Conservation (phyloP, 805 yeast genomes). For the Kazachstania kunashirensis region DNA sequence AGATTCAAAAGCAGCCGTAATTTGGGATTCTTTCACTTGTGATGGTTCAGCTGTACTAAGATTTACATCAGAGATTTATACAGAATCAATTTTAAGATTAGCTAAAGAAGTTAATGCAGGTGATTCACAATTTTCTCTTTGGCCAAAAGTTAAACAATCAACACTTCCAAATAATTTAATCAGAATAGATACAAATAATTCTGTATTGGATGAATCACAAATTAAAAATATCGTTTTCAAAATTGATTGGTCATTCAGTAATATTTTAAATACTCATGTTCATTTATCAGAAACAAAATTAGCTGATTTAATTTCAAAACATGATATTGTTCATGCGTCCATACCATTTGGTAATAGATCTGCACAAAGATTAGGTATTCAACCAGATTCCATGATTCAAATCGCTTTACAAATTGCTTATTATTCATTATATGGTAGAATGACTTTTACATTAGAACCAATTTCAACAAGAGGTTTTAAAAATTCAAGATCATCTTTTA, state of each 20-base stretch:
- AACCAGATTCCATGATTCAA: constrained; percentile 86
- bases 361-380: constrained; percentile 68
- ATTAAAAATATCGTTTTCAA: constrained; percentile 15
- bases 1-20: constrained; percentile 82
- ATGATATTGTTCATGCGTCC: constrained; percentile 69
- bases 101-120: constrained; percentile 70
- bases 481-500: constrained; percentile 60
- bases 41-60: constrained; percentile 88
- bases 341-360: constrained; percentile 70
- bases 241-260: constrained; percentile 32
- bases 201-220: constrained; percentile 1
- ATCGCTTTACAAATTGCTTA: constrained; percentile 85
- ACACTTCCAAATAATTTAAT: constrained; percentile 7
- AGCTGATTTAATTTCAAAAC: constrained; percentile 69
- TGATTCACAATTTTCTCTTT: constrained; percentile 31
- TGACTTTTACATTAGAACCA: constrained; percentile 83
- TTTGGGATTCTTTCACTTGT: constrained; percentile 84
- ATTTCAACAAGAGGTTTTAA: constrained; percentile 65
- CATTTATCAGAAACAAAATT: constrained; percentile 84
- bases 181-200: constrained; percentile 3
- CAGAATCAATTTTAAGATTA: constrained; percentile 77
- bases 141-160: constrained; percentile 22
- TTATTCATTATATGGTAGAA: constrained; percentile 82
- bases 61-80: constrained; percentile 80
- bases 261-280: constrained; percentile 35